phyloP scores from a whole-genome alignment of 305 asterid genomes.

The Monarda citriodora region DNA sequence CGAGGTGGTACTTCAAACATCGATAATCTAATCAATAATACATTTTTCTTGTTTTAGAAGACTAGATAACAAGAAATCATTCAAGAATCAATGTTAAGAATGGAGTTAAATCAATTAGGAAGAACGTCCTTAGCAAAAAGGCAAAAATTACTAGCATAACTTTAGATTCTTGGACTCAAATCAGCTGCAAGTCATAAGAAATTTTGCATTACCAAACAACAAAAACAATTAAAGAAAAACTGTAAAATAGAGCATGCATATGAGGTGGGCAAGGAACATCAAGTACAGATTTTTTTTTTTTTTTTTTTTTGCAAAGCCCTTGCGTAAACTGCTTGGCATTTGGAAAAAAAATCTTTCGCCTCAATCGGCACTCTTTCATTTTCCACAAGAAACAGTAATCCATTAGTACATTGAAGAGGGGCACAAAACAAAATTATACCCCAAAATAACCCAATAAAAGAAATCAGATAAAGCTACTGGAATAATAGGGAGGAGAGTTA shows the following conservation, averaged over 20 bases:
- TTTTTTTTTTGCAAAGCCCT: not conserved
- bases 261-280: not conserved
- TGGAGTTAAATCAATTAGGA: not conserved
- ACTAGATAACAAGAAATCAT: slow-evolving; percentile 1
- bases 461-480: not conserved
- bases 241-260: no score
- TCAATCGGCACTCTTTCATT: not conserved
- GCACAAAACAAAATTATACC: not conserved
- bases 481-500: slow-evolving; percentile 8
- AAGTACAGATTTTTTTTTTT: slow-evolving; percentile 5
- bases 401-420: not conserved
- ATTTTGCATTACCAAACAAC: not conserved
- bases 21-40: slow-evolving; percentile 1
- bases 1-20: slow-evolving; percentile 15
- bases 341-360: not conserved
- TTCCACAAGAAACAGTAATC: not conserved
- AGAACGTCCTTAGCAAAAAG: not conserved
- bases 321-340: not conserved
- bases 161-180: not conserved
- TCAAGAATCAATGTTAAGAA: not conserved
- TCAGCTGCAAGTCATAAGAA: not conserved
- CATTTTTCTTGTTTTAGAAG: not conserved
- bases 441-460: not conserved
- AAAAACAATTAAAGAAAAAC: not conserved
- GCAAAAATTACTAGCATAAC: not conserved